Evolutionary conservation across 495 filamentous ascomycete genomes (phyloP), one percentile per base, ranked within the genome.

Genomic region (Annulohypoxylon bovei): DNA sequence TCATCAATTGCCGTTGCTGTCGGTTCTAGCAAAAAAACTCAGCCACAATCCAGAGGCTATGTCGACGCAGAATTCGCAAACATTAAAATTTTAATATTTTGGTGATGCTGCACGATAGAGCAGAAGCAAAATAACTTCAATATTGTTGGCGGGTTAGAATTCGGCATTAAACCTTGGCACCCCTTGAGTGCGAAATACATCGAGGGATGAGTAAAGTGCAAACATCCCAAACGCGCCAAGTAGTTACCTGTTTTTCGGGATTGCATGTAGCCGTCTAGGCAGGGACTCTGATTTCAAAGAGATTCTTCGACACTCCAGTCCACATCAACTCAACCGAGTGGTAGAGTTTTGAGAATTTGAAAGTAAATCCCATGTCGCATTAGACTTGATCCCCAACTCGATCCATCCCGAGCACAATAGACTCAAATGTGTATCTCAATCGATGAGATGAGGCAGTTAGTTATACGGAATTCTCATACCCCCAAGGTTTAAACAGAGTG

Each of bases 1-100:
- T 72, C 70, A 72, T 72, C 61, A 65, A 63, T 44, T 63, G 44
- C 44, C 11, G 20, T 65, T 12, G 52, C 14, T 20, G 52, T 71
- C 42, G 33, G 23, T 62, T 56, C 50, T 62, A 62, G 60, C 8
- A 46, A 22, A 12, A 27, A 42, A n/a, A n/a, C n/a, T 58, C 40
- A 62, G 57, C 35, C 33, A 44, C 12, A 37, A 27, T 30, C 27
- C 33, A 8, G 33, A 22, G 22, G 42, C 42, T 65, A 16, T 50
- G 32, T 39, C 32, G 2, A 28, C 33, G 44, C 20, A 18, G n/a
- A 61, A 39, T 25, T 61, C 20, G 18, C 44, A 47, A 27, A 25
- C 22, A 28, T 23, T 12, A 25, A 25, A 14, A 27, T 5, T 68
- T 55, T 0, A 44, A 40, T 35, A 53, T 49, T 39, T 27, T 33